Conservation (phyloP, 768 basidiomycete species). For the Clitopilus passeckerianus region DNA sequence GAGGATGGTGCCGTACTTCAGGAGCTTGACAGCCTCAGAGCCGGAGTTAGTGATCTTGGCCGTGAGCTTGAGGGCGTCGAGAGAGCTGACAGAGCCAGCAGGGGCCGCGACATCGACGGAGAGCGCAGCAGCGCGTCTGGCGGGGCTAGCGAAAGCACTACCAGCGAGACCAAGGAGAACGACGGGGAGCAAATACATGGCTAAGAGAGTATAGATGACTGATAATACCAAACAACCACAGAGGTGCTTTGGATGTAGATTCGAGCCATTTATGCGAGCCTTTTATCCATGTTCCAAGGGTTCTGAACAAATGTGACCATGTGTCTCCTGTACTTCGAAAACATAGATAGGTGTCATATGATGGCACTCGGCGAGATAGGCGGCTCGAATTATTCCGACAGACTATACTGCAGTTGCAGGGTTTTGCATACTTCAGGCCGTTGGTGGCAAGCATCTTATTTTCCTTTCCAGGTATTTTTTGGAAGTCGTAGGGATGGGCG, state of each 20-base stretch:
- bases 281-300: neutral
- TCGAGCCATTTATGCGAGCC: neutral
- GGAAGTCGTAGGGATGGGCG: neutral
- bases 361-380: neutral
- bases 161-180: slow-evolving; percentile 20
- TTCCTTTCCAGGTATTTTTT: neutral
- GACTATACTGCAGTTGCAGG: neutral
- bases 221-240: neutral
- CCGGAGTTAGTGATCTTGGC: slow-evolving; percentile 38
- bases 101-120: slow-evolving; percentile 24
- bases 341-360: neutral
- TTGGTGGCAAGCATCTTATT: neutral
- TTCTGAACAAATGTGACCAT: neutral
- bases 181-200: slow-evolving; percentile 2
- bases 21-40: slow-evolving; percentile 31
- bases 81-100: slow-evolving; percentile 24
- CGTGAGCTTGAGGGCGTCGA: slow-evolving; percentile 33
- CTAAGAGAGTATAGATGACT: neutral
- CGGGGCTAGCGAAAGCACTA: slow-evolving; percentile 23
- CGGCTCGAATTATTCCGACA: neutral
- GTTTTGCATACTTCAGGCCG: neutral
- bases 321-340: neutral
- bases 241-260: neutral
- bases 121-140: slow-evolving; percentile 22
- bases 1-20: slow-evolving; percentile 43